Conservation (phyloP, 768 basidiomycete genomes). For the Plicaturopsis crispa region DNA sequence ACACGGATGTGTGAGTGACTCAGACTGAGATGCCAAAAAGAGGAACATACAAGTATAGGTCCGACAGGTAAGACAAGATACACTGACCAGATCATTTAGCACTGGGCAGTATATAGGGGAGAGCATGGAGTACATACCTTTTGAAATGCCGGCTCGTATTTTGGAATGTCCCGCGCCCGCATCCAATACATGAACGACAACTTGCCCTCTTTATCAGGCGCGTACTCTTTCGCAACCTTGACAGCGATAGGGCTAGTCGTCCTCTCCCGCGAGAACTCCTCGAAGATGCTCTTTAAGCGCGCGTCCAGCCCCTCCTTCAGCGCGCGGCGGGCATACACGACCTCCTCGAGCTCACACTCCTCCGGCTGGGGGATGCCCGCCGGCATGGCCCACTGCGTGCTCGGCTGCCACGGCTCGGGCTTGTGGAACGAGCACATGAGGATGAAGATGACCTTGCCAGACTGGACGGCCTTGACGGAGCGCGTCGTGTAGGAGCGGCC, state of each 20-base stretch:
- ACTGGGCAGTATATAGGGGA: conserved; percentile 2
- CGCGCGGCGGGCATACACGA: conserved; percentile 19
- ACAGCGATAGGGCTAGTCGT: conserved; percentile 61
- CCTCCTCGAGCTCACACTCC: conserved; percentile 54
- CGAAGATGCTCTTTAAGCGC: conserved; percentile 23
- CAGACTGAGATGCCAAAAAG: not conserved
- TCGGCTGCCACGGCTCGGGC: conserved; percentile 70
- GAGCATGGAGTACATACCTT: conserved; percentile 39
- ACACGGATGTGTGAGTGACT: conserved; percentile 7
- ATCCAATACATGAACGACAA: conserved; percentile 70
- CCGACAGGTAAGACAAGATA: conserved; percentile 74
- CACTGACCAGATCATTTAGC: conserved; percentile 36
- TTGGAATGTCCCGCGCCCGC: conserved; percentile 60
- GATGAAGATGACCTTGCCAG: conserved; percentile 46
- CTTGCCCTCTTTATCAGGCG: conserved; percentile 35
- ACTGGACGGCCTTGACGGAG: conserved; percentile 34
- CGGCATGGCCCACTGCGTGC: conserved; percentile 64
- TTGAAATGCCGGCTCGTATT: conserved; percentile 66
- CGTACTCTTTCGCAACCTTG: conserved; percentile 41
- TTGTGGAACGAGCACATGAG: conserved; percentile 79
- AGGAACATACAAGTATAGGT: conserved; percentile 61
- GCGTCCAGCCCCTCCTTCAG: conserved; percentile 24
- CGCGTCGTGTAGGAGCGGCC: conserved; percentile 70
- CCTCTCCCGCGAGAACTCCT: conserved; percentile 46
- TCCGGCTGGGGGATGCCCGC: conserved; percentile 45